phyloP scores from a whole-genome alignment of 1,284 basidiomycete genomes.

The Tilletia caries region DNA sequence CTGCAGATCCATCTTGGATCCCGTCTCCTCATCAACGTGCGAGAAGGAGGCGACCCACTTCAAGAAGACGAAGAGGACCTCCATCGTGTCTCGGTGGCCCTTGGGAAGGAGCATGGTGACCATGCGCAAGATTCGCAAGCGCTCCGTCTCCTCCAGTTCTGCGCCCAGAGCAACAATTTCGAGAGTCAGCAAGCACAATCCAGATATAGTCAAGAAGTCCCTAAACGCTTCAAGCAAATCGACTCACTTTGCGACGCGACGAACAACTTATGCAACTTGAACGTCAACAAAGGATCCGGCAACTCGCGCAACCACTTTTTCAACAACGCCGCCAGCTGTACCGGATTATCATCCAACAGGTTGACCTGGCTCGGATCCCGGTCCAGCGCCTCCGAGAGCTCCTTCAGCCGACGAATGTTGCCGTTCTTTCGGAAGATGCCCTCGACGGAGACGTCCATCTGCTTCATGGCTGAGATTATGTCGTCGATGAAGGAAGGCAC shows the following conservation, averaged over 20 bases:
- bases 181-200: background rate
- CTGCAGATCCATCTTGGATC: constrained; percentile 94
- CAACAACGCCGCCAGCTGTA: constrained; percentile 90
- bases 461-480: constrained; percentile 93
- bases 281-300: constrained; percentile 92
- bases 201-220: constrained; percentile 12
- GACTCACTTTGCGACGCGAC: constrained; percentile 75
- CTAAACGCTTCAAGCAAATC: background rate
- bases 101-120: constrained; percentile 83
- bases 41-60: constrained; percentile 99
- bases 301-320: constrained; percentile 96
- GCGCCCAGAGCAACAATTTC: background rate
- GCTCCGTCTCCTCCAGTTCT: constrained; percentile 77
- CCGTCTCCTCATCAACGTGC: constrained; percentile 95
- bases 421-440: constrained; percentile 99
- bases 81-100: constrained; percentile 91
- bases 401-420: constrained; percentile 87
- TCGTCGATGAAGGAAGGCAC: constrained; percentile 98
- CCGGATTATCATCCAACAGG: constrained; percentile 88
- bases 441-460: constrained; percentile 99
- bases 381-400: constrained; percentile 86
- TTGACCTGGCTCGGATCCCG: constrained; percentile 80
- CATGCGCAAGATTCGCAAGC: constrained; percentile 79
- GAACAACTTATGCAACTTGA: constrained; percentile 83
- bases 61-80: constrained; percentile 95